phyloP scores from a whole-genome alignment of 495 filamentous ascomycete species.

The Penicillium desertorum region DNA sequence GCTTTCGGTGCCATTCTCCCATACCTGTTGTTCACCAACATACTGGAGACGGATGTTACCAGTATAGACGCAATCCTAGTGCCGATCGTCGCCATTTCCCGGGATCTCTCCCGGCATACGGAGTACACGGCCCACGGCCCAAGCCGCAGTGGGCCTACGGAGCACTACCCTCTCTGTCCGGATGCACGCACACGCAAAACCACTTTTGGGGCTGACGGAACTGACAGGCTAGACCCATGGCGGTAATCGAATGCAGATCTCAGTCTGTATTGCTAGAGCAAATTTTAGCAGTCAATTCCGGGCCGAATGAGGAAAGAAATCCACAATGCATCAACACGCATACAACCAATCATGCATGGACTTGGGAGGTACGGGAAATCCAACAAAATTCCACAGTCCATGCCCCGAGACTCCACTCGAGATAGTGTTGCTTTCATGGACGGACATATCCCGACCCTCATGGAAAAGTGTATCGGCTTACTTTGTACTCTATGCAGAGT shows the following conservation, averaged over 20 bases:
- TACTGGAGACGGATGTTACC: not conserved
- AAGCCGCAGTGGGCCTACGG: conserved; percentile 27
- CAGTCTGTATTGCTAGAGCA: conserved; percentile 16
- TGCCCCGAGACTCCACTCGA: not conserved
- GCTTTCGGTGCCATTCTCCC: not conserved
- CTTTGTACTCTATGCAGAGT: no score
- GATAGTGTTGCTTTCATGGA: not conserved
- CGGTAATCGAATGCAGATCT: conserved; percentile 4
- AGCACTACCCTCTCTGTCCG: conserved; percentile 15
- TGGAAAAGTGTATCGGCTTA: no score
- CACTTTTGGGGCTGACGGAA: not conserved
- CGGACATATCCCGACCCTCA: not conserved
- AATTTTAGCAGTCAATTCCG: not conserved
- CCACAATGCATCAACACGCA: conserved; percentile 14
- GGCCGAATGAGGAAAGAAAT: conserved; percentile 8
- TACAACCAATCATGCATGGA: conserved; percentile 10
- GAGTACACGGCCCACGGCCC: conserved; percentile 13
- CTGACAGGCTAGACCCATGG: conserved; percentile 13
- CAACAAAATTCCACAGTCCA: conserved; percentile 4
- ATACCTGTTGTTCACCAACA: not conserved
- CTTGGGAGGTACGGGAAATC: conserved; percentile 21
- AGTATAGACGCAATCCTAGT: conserved; percentile 18
- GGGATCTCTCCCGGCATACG: conserved; percentile 22
- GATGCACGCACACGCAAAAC: not conserved
- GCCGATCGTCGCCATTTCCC: conserved; percentile 17